phyloP scores from a whole-genome alignment of 805 yeast species.

The Isabelozyma gotoi region DNA sequence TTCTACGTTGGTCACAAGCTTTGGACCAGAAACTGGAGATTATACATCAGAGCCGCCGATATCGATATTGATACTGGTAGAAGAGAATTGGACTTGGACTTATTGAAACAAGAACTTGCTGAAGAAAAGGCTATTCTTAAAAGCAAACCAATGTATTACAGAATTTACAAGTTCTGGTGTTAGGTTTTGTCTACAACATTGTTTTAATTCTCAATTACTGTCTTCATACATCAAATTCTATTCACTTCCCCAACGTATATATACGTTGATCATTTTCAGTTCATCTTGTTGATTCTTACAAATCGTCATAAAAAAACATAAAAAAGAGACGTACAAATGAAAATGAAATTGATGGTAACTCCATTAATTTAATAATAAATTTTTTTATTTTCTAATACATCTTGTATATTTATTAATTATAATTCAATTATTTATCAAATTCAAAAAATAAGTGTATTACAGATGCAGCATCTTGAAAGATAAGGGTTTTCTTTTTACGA shows the following conservation, averaged over 20 bases:
- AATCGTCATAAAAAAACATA: too few relatives aligned
- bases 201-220: too few relatives aligned
- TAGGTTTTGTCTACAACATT: conserved; percentile 10
- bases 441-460: too few relatives aligned
- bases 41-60: conserved; percentile 29
- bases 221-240: too few relatives aligned
- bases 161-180: conserved; percentile 35
- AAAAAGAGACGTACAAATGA: not conserved
- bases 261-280: not conserved
- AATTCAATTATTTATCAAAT: too few relatives aligned
- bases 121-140: conserved; percentile 37
- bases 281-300: not conserved
- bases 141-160: conserved; percentile 31
- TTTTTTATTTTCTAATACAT: too few relatives aligned
- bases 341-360: too few relatives aligned
- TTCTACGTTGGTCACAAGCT: conserved; percentile 60
- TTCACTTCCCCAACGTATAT: not conserved
- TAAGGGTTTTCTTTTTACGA: too few relatives aligned
- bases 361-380: too few relatives aligned
- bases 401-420: too few relatives aligned
- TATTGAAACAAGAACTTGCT: conserved; percentile 38
- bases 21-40: conserved; percentile 39
- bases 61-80: conserved; percentile 39
- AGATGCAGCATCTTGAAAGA: too few relatives aligned
- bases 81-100: conserved; percentile 38